Conservation (phyloP, 2,329 filamentous ascomycete genomes). For the Beauveria asiatica region DNA sequence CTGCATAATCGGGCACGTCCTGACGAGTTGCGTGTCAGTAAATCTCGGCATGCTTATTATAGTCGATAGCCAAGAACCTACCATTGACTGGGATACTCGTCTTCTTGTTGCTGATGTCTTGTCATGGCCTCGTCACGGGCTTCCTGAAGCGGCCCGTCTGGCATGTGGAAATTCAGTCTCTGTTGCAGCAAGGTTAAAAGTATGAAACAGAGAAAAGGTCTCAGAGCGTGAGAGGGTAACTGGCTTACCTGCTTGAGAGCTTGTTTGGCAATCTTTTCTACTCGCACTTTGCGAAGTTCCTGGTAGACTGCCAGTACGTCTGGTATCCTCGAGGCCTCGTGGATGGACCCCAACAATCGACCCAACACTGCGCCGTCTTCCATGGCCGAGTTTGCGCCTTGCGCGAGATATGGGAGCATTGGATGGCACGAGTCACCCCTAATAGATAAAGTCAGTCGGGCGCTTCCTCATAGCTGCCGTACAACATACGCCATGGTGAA, state of each 20-base stretch:
- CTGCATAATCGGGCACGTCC: slow-evolving; percentile 55
- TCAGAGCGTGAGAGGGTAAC: background rate
- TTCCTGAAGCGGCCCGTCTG: background rate
- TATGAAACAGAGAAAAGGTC: background rate
- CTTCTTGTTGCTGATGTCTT: background rate
- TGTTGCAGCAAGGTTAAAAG: background rate
- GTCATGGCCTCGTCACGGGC: background rate
- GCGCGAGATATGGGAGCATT: slow-evolving; percentile 55
- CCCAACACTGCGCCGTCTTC: slow-evolving; percentile 62
- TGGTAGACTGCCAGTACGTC: slow-evolving; percentile 38
- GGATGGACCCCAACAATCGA: slow-evolving; percentile 43
- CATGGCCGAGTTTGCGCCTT: slow-evolving; percentile 58
- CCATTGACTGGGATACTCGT: background rate
- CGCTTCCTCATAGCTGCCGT: background rate
- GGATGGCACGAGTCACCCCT: slow-evolving; percentile 55
- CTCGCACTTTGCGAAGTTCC: slow-evolving; percentile 37
- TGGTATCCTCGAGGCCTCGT: slow-evolving; percentile 35
- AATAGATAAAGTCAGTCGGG: slow-evolving; percentile 12
- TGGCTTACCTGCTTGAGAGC: slow-evolving; percentile 41
- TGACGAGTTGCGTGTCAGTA: slow-evolving; percentile 24
- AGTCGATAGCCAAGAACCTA: background rate
- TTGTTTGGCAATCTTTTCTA: slow-evolving; percentile 49
- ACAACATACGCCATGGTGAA: background rate
- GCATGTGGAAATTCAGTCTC: background rate
- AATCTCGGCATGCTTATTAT: background rate